phyloP scores from a whole-genome alignment of 2,329 filamentous ascomycete species.

The Colletotrichum echinochloae region DNA sequence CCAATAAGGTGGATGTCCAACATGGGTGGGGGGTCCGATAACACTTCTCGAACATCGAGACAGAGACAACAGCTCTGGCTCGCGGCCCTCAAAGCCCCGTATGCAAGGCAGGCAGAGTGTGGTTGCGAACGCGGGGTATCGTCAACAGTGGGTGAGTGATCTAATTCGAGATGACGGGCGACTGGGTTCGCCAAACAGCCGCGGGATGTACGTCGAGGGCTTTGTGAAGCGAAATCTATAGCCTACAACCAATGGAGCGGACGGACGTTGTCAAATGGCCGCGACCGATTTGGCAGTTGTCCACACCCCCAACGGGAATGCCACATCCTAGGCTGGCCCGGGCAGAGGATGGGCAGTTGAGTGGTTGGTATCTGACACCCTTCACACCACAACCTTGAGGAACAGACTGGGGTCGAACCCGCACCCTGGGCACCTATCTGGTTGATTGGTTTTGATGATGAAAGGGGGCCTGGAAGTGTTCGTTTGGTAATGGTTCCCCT shows the following conservation, averaged over 20 bases:
- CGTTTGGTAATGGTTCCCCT: conserved; percentile 33
- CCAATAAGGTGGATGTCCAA: conserved; percentile 17
- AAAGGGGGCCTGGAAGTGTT: not conserved
- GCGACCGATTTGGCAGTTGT: conserved; percentile 9
- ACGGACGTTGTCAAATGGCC: conserved; percentile 29
- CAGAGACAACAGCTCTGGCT: not conserved
- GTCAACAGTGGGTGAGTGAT: conserved; percentile 19
- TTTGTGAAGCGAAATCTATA: conserved; percentile 31
- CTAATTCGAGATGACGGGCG: conserved; percentile 39
- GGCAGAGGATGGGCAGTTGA: not conserved
- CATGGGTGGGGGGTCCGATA: conserved; percentile 11
- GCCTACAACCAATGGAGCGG: conserved; percentile 26
- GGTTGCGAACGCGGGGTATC: conserved; percentile 28
- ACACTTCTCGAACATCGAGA: conserved; percentile 17
- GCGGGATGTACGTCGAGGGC: conserved; percentile 28
- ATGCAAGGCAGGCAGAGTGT: not conserved
- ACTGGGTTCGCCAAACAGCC: conserved; percentile 28
- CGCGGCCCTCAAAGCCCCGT: not conserved
- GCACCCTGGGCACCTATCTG: not conserved
- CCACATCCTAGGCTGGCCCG: conserved; percentile 2
- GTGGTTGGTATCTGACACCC: not conserved
- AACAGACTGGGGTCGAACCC: not conserved
- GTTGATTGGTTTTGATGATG: not conserved
- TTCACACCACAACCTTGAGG: conserved; percentile 6
- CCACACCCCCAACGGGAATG: conserved; percentile 14